Evolutionary conservation across 345 rosid species (phyloP).

Genomic region (Rhodomyrtus tomentosa): DNA sequence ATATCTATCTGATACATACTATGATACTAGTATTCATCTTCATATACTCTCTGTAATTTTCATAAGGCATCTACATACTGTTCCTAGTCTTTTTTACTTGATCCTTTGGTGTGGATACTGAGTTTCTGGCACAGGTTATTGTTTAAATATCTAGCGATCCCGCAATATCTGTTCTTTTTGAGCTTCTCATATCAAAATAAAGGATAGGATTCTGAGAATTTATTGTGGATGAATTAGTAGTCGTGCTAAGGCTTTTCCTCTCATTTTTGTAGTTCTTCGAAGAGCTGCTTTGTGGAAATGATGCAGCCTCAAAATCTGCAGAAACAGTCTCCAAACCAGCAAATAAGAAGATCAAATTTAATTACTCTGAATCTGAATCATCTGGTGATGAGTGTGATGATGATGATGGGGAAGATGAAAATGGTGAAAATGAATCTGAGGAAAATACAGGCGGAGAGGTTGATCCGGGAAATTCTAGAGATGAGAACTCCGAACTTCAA

Average conservation of each 20-base stretch:
- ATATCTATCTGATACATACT: neutral
- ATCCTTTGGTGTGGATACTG: neutral
- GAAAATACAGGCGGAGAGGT: slow-evolving; percentile 5
- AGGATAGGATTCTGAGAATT: neutral
- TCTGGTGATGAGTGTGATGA: slow-evolving; percentile 45
- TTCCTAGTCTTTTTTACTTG: neutral
- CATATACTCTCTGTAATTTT: neutral
- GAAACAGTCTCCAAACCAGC: slow-evolving; percentile 37
- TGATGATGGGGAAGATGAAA: slow-evolving; percentile 12
- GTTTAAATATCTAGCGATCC: neutral
- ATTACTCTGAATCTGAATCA: slow-evolving; percentile 24
- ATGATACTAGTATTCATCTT: neutral
- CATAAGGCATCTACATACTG: neutral
- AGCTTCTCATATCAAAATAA: neutral
- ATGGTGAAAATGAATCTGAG: slow-evolving; percentile 17
- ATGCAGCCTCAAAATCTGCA: slow-evolving; percentile 14
- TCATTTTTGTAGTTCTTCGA: slow-evolving; percentile 51
- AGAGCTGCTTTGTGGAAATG: slow-evolving; percentile 55
- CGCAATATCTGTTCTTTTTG: neutral
- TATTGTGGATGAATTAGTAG: neutral
- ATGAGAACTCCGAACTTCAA: slow-evolving; percentile 14
- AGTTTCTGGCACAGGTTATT: neutral
- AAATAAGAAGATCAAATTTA: slow-evolving; percentile 74
- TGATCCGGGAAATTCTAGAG: slow-evolving; percentile 13
- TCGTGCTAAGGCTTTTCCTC: neutral